phyloP scores from a whole-genome alignment of 148 eudicot genomes.

The Beta vulgaris region DNA sequence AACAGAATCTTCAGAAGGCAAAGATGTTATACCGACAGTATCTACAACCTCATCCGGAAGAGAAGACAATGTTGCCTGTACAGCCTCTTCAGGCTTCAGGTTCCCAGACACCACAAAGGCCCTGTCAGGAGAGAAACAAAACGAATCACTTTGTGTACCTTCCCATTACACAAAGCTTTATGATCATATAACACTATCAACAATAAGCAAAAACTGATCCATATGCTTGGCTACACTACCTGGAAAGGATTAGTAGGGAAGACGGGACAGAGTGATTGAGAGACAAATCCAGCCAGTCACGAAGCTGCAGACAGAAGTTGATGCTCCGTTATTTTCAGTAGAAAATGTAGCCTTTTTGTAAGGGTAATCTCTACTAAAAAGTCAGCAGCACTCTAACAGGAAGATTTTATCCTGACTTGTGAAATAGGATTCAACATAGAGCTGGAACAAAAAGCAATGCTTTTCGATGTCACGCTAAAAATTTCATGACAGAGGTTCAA shows the following conservation, averaged over 20 bases:
- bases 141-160: neutral
- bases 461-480: neutral
- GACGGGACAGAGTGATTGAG: conserved; percentile 85
- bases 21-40: conserved; percentile 67
- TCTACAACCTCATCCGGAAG: conserved; percentile 92
- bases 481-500: neutral
- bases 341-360: neutral
- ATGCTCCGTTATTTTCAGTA: neutral
- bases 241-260: conserved; percentile 74
- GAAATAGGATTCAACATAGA: neutral
- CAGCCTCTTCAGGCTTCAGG: conserved; percentile 74
- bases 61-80: conserved; percentile 79
- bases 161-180: neutral
- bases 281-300: conserved; percentile 84
- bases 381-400: neutral
- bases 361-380: neutral
- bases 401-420: neutral
- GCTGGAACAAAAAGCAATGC: neutral
- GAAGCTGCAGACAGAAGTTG: conserved; percentile 48
- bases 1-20: conserved; percentile 85
- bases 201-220: neutral
- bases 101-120: conserved; percentile 74
- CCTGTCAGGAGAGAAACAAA: conserved; percentile 32
- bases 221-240: conserved; percentile 35
- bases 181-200: neutral